phyloP scores from a whole-genome alignment of 1,139 yeast species.

The Suhomyces terraborum region DNA sequence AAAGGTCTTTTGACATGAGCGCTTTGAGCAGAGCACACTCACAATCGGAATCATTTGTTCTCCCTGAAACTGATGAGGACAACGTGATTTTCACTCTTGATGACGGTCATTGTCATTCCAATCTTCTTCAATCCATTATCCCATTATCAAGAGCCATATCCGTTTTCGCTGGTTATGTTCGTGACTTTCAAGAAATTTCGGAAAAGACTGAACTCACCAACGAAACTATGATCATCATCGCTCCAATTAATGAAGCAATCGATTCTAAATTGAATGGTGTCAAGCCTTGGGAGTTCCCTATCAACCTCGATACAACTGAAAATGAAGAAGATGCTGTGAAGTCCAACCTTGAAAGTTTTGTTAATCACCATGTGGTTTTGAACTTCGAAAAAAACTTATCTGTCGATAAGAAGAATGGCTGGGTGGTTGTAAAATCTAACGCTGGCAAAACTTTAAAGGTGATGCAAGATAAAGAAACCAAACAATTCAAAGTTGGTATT shows the following conservation, averaged over 20 bases:
- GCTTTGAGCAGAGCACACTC: slow-evolving; percentile 5
- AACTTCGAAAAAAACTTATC: slow-evolving; percentile 25
- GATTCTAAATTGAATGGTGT: slow-evolving; percentile 30
- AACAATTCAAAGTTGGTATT: slow-evolving; percentile 36
- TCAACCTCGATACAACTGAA: slow-evolving; percentile 32
- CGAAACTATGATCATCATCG: slow-evolving; percentile 51
- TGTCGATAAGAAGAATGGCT: slow-evolving; percentile 20
- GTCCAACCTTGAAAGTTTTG: slow-evolving; percentile 51
- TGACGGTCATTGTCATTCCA: slow-evolving; percentile 15
- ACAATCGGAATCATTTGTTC: not conserved
- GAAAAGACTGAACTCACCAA: slow-evolving; percentile 40
- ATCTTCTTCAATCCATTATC: slow-evolving; percentile 36
- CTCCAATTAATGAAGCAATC: slow-evolving; percentile 63
- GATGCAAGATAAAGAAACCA: slow-evolving; percentile 31
- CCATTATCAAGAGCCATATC: slow-evolving; percentile 50
- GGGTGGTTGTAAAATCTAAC: slow-evolving; percentile 33
- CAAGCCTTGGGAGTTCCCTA: slow-evolving; percentile 77
- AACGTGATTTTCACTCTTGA: slow-evolving; percentile 18
- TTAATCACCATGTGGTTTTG: slow-evolving; percentile 53
- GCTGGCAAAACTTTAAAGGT: slow-evolving; percentile 48
- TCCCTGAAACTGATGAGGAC: not conserved
- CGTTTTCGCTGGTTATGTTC: slow-evolving; percentile 55
- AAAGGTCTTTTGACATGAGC: slow-evolving; percentile 5
- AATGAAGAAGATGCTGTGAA: slow-evolving; percentile 40
- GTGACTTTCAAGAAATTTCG: slow-evolving; percentile 52